Conservation (phyloP, 202 grass and related monocot genomes). For the Setaria italica region DNA sequence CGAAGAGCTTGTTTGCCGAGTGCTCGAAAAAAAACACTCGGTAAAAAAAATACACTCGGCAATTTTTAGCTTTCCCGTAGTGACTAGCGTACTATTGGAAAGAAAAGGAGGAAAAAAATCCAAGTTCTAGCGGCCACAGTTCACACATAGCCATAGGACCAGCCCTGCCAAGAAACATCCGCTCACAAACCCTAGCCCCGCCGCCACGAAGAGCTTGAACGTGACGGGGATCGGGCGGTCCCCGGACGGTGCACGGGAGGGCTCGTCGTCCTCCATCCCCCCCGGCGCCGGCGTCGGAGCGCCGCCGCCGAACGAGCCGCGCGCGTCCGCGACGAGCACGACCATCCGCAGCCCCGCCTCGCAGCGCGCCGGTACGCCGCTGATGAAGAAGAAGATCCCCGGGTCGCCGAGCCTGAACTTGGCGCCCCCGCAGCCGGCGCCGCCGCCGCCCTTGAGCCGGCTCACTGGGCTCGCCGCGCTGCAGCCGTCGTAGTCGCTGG, state of each 20-base stretch:
- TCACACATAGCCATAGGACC: not conserved
- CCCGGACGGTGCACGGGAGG: not conserved
- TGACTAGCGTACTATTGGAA: not conserved
- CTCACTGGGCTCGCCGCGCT: not conserved
- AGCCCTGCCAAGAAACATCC: not conserved
- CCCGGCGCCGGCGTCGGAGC: not conserved
- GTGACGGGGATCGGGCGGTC: not conserved
- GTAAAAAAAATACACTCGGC: too few relatives aligned
- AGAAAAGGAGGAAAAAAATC: not conserved
- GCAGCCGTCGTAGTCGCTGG: conserved; percentile 10
- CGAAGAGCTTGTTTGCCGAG: too few relatives aligned
- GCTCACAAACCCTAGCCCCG: not conserved
- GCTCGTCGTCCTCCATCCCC: not conserved
- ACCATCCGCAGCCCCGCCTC: conserved; percentile 3
- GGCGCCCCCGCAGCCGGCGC: too few relatives aligned
- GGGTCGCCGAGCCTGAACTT: not conserved
- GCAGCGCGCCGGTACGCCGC: conserved; percentile 16
- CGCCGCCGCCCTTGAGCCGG: not conserved
- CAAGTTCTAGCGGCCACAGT: not conserved
- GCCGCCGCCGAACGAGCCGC: not conserved
- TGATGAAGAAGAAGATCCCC: conserved; percentile 16
- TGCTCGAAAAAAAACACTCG: too few relatives aligned
- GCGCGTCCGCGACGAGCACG: not conserved
- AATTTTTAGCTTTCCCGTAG: too few relatives aligned
- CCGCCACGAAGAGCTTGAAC: not conserved